Evolutionary conservation across 768 basidiomycete species (phyloP).

Genomic region (Xerocomellus intermedius): DNA sequence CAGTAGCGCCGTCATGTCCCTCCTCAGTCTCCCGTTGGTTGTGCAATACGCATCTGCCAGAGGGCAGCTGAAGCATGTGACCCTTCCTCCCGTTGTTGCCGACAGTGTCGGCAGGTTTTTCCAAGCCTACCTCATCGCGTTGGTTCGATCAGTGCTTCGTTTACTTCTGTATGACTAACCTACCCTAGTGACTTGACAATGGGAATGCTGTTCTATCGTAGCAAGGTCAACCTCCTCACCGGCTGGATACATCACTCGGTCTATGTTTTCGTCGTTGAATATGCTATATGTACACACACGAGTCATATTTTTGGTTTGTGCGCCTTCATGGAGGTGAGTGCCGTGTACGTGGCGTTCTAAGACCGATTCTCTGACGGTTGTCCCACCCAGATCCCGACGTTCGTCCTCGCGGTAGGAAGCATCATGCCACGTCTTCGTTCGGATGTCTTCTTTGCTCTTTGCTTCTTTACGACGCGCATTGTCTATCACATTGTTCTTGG

Average conservation of each 20-base stretch:
- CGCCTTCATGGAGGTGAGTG: constrained; percentile 47
- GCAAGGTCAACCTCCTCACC: constrained; percentile 47
- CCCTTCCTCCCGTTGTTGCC: constrained; percentile 21
- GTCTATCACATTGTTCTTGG: constrained; percentile 41
- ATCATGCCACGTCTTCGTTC: constrained; percentile 45
- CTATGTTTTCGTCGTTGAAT: constrained; percentile 43
- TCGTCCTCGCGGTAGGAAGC: constrained; percentile 47
- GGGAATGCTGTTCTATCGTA: constrained; percentile 46
- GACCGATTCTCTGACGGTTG: not conserved
- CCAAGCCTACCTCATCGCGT: constrained; percentile 44
- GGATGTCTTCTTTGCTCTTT: constrained; percentile 46
- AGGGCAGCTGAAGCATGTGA: constrained; percentile 27
- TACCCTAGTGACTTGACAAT: constrained; percentile 42
- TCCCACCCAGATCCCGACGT: constrained; percentile 47
- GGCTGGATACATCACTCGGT: constrained; percentile 53
- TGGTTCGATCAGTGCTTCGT: constrained; percentile 20
- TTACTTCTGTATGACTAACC: constrained; percentile 10
- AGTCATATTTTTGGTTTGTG: constrained; percentile 44
- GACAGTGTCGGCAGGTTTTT: constrained; percentile 39
- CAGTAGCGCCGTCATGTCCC: constrained; percentile 41
- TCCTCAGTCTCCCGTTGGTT: constrained; percentile 41
- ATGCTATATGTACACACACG: constrained; percentile 35
- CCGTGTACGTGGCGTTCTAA: not conserved
- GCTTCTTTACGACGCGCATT: constrained; percentile 55
- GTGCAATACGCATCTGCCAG: constrained; percentile 26